Conservation (phyloP, 768 basidiomycete genomes). For the Thelephora ganbajun region DNA sequence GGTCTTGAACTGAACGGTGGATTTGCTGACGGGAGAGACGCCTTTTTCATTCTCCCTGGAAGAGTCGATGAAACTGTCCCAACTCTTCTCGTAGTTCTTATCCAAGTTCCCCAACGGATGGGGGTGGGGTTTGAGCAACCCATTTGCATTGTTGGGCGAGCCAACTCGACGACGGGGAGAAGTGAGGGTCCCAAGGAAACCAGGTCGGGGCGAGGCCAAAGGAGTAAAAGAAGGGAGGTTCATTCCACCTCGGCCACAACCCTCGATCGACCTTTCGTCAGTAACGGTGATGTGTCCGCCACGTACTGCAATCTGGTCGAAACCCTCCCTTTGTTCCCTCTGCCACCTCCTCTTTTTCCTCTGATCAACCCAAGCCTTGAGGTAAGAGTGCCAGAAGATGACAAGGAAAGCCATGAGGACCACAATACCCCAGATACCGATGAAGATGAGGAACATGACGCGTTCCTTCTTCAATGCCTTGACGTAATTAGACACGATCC, state of each 20-base stretch:
- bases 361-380: slow-evolving; percentile 29
- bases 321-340: slow-evolving; percentile 33
- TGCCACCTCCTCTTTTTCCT: slow-evolving; percentile 36
- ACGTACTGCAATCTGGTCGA: slow-evolving; percentile 27
- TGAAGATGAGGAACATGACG: slow-evolving; percentile 71
- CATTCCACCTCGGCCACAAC: background rate
- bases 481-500: slow-evolving; percentile 62
- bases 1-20: slow-evolving; percentile 9
- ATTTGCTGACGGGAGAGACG: background rate
- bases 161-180: slow-evolving; percentile 11
- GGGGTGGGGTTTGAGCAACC: background rate
- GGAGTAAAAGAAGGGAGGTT: slow-evolving; percentile 37
- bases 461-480: slow-evolving; percentile 65
- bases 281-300: slow-evolving; percentile 6
- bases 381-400: slow-evolving; percentile 63
- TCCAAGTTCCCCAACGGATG: slow-evolving; percentile 12
- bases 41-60: background rate
- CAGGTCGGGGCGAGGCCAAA: slow-evolving; percentile 22
- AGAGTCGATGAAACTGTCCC: slow-evolving; percentile 30
- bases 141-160: slow-evolving; percentile 1
- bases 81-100: slow-evolving; percentile 25
- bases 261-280: slow-evolving; percentile 11
- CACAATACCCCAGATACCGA: slow-evolving; percentile 73
- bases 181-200: slow-evolving; percentile 22
- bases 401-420: slow-evolving; percentile 64